Conservation (phyloP, 23 red algal genomes). For the Agarophyton chilense region DNA sequence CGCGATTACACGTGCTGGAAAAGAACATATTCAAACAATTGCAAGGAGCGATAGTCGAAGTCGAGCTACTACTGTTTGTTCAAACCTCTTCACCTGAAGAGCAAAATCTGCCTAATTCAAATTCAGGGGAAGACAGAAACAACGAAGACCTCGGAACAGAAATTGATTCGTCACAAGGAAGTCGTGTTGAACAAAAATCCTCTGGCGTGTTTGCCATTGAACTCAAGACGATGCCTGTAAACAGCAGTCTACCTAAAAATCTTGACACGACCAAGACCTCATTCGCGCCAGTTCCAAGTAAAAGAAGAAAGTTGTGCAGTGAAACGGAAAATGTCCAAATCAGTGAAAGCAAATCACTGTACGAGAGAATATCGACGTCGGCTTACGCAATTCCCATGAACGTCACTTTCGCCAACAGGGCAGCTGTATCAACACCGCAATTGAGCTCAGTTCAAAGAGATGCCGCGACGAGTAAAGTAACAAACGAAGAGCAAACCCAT, state of each 20-base stretch:
- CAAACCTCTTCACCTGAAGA: background rate
- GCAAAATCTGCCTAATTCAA: background rate
- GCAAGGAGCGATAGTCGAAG: constrained; percentile 12
- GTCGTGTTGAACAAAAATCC: background rate
- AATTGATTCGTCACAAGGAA: background rate
- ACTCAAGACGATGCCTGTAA: background rate
- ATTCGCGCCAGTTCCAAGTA: background rate
- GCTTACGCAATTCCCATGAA: background rate
- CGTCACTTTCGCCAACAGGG: background rate
- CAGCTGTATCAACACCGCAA: background rate
- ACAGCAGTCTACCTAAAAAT: background rate
- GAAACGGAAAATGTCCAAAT: background rate
- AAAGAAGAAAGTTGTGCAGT: background rate
- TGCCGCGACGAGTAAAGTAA: too few species aligned
- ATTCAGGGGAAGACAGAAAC: background rate
- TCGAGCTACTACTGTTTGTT: constrained; percentile 12
- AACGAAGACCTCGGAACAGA: constrained; percentile 34
- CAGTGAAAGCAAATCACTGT: background rate
- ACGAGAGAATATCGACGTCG: background rate
- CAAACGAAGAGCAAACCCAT: background rate
- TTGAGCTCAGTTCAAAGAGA: background rate
- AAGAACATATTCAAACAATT: constrained; percentile 23
- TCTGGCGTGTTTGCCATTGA: background rate
- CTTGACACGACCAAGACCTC: background rate
- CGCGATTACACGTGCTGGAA: constrained; percentile 50